phyloP scores from a whole-genome alignment of 2,329 filamentous ascomycete genomes.

The Fusarium chuoi region DNA sequence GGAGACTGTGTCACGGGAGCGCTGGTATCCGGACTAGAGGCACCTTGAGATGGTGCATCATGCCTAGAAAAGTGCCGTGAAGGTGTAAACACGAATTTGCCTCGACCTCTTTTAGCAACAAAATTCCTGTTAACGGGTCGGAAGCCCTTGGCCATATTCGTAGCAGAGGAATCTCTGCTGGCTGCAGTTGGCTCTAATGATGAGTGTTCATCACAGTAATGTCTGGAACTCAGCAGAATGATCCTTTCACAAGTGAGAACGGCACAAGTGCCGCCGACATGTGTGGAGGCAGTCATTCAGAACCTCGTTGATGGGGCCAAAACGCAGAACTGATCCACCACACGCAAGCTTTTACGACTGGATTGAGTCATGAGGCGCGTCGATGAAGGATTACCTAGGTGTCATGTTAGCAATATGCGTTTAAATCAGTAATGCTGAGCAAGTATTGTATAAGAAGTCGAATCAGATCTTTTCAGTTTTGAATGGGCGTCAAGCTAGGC shows the following conservation, averaged over 20 bases:
- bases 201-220: constrained; percentile 23
- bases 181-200: background rate
- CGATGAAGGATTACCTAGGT: constrained; percentile 1
- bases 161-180: background rate
- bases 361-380: constrained; percentile 10
- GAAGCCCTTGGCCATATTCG: background rate
- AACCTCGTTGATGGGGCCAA: constrained; percentile 9
- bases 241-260: constrained; percentile 19
- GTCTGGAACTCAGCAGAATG: constrained; percentile 19
- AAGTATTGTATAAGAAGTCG: constrained; percentile 15
- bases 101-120: constrained; percentile 31
- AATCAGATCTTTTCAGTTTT: constrained; percentile 84
- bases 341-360: constrained; percentile 1
- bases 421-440: background rate
- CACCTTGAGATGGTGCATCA: background rate
- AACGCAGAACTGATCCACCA: constrained; percentile 12
- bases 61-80: background rate
- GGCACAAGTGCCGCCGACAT: constrained; percentile 30
- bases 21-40: background rate
- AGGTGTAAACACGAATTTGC: constrained; percentile 4
- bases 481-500: constrained; percentile 60
- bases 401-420: constrained; percentile 11
- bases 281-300: constrained; percentile 28
- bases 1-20: background rate
- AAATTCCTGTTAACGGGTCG: constrained; percentile 7